Base-by-base conservation (phyloP, 2,329 filamentous ascomycete species). In the Monilinia laxa region DNA sequence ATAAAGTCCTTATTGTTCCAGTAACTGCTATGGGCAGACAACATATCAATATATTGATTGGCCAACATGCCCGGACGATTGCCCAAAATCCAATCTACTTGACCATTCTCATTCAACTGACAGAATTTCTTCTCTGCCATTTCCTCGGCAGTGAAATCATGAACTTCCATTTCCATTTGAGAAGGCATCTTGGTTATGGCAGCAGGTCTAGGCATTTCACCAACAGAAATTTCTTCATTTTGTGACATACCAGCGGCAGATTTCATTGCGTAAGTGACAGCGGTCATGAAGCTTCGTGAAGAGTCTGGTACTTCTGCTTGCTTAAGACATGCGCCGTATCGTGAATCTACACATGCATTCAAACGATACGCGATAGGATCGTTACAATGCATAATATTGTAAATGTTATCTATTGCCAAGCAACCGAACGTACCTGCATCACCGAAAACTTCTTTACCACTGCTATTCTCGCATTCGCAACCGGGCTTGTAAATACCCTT, bases 1-100 rank as follows among this genome's bases (percentile, higher is more conserved):
- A 96, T 88, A 76, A 99, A 93, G 76, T 98, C 95, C 38, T 82
- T 85, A 73, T 90, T 88, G 2, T 87, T 84, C 95, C 95, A 99
- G 78, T 99, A 99, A 76, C 91, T 94, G 66, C 91, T 93, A 78
- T 99, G 95, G 11, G 95, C 95, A 67, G 92, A 91, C 65, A 99
- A 80, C 95, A 99, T 99, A 72, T 96, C 97, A 47, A 98, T 79
- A 76, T 99, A 99, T 78, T 98, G 93, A 31, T 97, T 93, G 78
- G 97, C 95, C 47, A 99, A 81, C 4, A 93, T 90, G 0, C 95
- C 95, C 1, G 91, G 90, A 0, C 92, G 91, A 10, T 92, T 93
- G 59, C 87, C 87, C 59, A 99, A 80, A 73, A 90, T 96, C 78
- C 87, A 99, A 77, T 99, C 95, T 52, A 99, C 89, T 78, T 99